Base-by-base conservation (phyloP, 305 asterid species). In the Fraxinus greggii region DNA sequence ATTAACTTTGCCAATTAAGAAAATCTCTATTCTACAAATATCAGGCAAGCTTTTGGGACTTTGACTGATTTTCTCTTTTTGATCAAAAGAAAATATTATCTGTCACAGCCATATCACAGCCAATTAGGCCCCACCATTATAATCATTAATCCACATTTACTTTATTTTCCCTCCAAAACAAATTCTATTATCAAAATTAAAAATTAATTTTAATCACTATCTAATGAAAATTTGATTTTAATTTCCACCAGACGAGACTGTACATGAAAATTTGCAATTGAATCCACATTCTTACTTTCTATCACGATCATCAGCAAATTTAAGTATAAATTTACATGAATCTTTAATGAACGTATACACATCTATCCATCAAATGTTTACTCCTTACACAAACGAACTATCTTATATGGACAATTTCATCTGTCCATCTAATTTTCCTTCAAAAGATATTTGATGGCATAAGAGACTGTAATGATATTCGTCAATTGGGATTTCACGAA, bases 81-180 rank as follows among this genome's bases (percentile, higher is more conserved):
- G 40, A 59, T 19, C 12, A 59, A 59, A 59, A 7, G 29, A 19
- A 19, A 59, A 19, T 21, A 19, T 59, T 59, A 59, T 59, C 29
- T 59, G 23, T 59, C 12, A 59, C 32, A 61, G 35, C 72, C 33
- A 65, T 10, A 2, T 26, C 23, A 65, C 72, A 24, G 35, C 35
- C 3, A 65, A 65, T 65, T 24, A 24, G 17, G 72, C 19, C 72
- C 72, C 33, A 65, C 32, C 72, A 9, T 10, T 65, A 23, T 48
- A 17, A 65, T 65, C 72, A 65, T 65, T 12, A 56, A 61, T 61
- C 5, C 33, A n/a, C 9, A 17, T 65, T 26, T 26, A 65, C 3
- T 65, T 65, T 65, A 65, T 65, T 65, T 65, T 65, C 72, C 72
- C 72, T 9, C 72, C 72, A 65, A 65, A 65, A 26, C 72, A 65